A percentile compares a stretch with the other conserved stretches of the same genome.
phyloP scores from a whole-genome alignment of 768 basidiomycete genomes.

The Austroboletus eburneus region DNA sequence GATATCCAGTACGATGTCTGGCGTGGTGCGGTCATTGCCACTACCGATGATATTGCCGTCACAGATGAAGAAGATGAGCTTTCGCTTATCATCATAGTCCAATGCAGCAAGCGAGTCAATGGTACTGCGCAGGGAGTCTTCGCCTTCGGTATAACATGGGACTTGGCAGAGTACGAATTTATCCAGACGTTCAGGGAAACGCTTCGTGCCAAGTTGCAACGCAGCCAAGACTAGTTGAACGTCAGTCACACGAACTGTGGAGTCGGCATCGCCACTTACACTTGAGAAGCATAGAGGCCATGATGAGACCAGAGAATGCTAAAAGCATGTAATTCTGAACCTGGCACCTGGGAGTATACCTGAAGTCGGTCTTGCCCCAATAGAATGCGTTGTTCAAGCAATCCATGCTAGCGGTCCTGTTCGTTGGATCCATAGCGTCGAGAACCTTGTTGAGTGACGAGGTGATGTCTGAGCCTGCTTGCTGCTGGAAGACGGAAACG shows the following conservation, averaged over 20 bases:
- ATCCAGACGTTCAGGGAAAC: conserved; percentile 61
- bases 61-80: conserved; percentile 62
- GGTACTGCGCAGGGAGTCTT: conserved; percentile 63
- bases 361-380: conserved; percentile 54
- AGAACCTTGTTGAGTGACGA: conserved; percentile 44
- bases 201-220: conserved; percentile 55
- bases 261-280: conserved; percentile 39
- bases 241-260: conserved; percentile 9
- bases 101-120: conserved; percentile 63
- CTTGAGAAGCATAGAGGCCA: conserved; percentile 53
- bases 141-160: conserved; percentile 70
- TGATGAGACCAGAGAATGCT: conserved; percentile 50
- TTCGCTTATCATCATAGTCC: conserved; percentile 69
- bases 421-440: conserved; percentile 35
- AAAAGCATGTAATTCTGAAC: conserved; percentile 61
- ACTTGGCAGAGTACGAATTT: conserved; percentile 69
- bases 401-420: conserved; percentile 36
- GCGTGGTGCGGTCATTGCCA: conserved; percentile 64
- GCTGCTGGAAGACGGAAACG: conserved; percentile 51
- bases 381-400: conserved; percentile 64
- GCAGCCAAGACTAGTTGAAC: conserved; percentile 53
- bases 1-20: conserved; percentile 62
- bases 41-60: conserved; percentile 70
- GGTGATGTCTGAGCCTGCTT: conserved; percentile 60
- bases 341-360: conserved; percentile 50